A percentile compares a stretch with the other conserved stretches of the same genome.
Evolutionary conservation across 108 stramenopile species (phyloP).

Genomic region (Halocafeteria seosinensis): DNA sequence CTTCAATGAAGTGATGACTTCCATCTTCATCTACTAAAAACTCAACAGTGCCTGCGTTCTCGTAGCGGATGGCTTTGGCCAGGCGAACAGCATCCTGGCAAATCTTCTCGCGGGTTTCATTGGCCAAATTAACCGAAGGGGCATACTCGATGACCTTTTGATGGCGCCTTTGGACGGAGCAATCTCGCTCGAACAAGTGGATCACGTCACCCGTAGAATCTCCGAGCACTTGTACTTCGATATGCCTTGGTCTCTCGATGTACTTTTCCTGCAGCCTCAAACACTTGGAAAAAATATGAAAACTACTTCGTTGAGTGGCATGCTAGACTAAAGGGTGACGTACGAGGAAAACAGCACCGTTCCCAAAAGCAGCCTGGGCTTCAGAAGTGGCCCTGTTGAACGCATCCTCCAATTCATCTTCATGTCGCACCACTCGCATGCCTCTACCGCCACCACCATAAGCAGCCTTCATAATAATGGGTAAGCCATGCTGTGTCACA

Average conservation of each 20-base stretch:
- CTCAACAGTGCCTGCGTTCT: constrained; percentile 86
- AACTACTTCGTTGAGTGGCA: not conserved
- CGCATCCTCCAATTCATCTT: constrained; percentile 41
- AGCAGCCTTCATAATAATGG: constrained; percentile 85
- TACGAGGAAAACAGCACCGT: constrained; percentile 76
- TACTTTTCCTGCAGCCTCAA: constrained; percentile 29
- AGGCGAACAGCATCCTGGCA: constrained; percentile 55
- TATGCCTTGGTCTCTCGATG: constrained; percentile 72
- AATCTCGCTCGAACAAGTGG: constrained; percentile 84
- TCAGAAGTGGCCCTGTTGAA: constrained; percentile 57
- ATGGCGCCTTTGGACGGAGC: constrained; percentile 87
- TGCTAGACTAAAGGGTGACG: too few species aligned
- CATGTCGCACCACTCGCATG: constrained; percentile 64
- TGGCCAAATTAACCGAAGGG: constrained; percentile 56
- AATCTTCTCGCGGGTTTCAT: constrained; percentile 47
- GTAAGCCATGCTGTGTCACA: constrained; percentile 59
- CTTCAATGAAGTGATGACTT: constrained; percentile 74
- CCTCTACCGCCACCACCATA: constrained; percentile 89
- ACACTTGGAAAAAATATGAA: not conserved
- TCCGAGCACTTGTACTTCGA: constrained; percentile 83
- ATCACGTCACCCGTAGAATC: constrained; percentile 75
- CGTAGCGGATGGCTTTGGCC: constrained; percentile 53
- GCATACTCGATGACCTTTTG: constrained; percentile 90
- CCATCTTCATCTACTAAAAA: constrained; percentile 75
- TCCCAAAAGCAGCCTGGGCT: constrained; percentile 72